A percentile compares a stretch with the other conserved stretches of the same genome.
phyloP scores from a whole-genome alignment of 2,329 filamentous ascomycete genomes.

The Scopulariopsis brevicaulis region DNA sequence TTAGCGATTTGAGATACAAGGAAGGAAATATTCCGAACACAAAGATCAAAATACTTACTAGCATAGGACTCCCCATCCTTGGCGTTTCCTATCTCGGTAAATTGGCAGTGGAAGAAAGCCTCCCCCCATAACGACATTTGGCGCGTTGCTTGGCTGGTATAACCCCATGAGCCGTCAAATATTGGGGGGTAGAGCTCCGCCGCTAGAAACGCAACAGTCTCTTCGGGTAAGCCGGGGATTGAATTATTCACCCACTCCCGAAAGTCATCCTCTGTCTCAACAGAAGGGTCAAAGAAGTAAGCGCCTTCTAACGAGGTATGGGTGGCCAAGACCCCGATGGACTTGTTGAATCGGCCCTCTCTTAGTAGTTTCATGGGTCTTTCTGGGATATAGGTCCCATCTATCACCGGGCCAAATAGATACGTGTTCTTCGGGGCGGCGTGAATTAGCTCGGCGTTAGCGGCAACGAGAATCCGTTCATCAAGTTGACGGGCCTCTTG shows the following conservation, averaged over 20 bases:
- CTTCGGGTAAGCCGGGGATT: constrained; percentile 4
- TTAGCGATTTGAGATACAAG: background rate
- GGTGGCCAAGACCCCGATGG: constrained; percentile 5
- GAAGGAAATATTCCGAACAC: background rate
- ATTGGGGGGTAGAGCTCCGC: constrained; percentile 6
- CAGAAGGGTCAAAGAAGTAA: constrained; percentile 8
- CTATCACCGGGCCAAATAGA: constrained; percentile 4
- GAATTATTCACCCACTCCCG: constrained; percentile 1
- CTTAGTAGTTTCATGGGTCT: background rate
- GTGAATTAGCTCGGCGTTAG: constrained; percentile 6
- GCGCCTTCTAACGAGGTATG: constrained; percentile 7
- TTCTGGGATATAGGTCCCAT: constrained; percentile 1
- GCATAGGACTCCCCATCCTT: constrained; percentile 4
- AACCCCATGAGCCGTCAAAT: constrained; percentile 7
- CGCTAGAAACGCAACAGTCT: background rate
- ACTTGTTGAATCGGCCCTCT: constrained; percentile 1
- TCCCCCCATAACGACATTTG: constrained; percentile 7
- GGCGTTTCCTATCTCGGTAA: constrained; percentile 3
- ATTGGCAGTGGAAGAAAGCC: constrained; percentile 7
- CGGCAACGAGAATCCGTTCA: constrained; percentile 4
- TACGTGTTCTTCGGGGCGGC: constrained; percentile 5
- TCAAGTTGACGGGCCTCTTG: constrained; percentile 3
- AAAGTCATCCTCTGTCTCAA: constrained; percentile 7
- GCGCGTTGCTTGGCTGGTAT: constrained; percentile 4
- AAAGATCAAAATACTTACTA: constrained; percentile 5